phyloP scores from a whole-genome alignment of 1,284 basidiomycete species.

The Mycosarcoma mackinlayi region DNA sequence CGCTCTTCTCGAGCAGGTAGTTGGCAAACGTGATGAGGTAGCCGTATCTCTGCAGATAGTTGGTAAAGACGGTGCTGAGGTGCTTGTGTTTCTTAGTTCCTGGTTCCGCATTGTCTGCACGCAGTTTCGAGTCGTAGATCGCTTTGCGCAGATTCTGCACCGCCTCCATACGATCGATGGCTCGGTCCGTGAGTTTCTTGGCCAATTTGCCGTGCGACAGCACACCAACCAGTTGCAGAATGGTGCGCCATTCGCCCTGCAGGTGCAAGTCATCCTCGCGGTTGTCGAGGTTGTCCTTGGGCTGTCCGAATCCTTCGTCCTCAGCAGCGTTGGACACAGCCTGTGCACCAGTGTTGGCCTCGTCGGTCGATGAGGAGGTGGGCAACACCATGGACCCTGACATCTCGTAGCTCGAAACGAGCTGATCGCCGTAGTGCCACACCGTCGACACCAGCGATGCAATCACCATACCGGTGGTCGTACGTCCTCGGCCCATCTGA shows the following conservation, averaged over 20 bases:
- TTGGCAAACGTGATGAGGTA: conserved; percentile 94
- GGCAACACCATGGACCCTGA: conserved; percentile 28
- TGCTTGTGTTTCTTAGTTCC: conserved; percentile 57
- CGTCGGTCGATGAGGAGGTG: conserved; percentile 1
- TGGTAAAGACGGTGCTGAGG: conserved; percentile 55
- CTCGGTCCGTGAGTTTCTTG: conserved; percentile 85
- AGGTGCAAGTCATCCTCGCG: conserved; percentile 67
- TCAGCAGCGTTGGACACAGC: conserved; percentile 4
- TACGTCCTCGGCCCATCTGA: conserved; percentile 67
- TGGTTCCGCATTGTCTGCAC: conserved; percentile 60
- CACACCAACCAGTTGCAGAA: conserved; percentile 90
- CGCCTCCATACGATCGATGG: conserved; percentile 66
- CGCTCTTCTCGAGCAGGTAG: conserved; percentile 82
- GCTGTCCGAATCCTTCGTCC: conserved; percentile 37
- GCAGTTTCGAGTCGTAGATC: conserved; percentile 63
- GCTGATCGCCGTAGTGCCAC: conserved; percentile 53
- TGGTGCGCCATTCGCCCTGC: conserved; percentile 93
- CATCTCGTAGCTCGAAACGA: conserved; percentile 42
- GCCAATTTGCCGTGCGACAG: conserved; percentile 90
- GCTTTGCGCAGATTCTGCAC: conserved; percentile 67
- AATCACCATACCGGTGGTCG: conserved; percentile 67
- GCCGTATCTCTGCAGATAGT: conserved; percentile 73
- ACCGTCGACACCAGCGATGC: conserved; percentile 64
- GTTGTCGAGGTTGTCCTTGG: conserved; percentile 58
- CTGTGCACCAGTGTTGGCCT: neutral